phyloP scores from a whole-genome alignment of 768 basidiomycete species.

The Russula ochroleuca region DNA sequence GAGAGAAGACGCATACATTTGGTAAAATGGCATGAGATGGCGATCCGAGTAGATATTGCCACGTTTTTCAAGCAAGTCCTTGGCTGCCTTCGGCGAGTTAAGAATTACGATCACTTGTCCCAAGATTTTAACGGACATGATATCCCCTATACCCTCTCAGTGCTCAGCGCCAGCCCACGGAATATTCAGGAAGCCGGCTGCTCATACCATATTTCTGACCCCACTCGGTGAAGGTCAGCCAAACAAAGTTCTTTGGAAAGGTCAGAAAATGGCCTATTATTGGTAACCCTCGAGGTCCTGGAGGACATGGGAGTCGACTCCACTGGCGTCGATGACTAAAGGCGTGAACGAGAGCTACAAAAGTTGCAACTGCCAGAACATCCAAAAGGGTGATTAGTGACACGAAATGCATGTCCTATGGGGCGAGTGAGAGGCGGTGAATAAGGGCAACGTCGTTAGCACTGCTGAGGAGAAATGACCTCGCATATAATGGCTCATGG shows the following conservation, averaged over 20 bases:
- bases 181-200: too few species aligned
- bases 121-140: slow-evolving; percentile 46
- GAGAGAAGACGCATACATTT: slow-evolving; percentile 3
- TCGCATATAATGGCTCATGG: neutral
- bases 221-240: slow-evolving; percentile 15
- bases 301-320: slow-evolving; percentile 4
- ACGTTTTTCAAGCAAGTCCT: slow-evolving; percentile 46
- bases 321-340: neutral
- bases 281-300: slow-evolving; percentile 12
- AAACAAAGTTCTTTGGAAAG: slow-evolving; percentile 13
- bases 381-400: slow-evolving; percentile 3
- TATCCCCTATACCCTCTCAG: slow-evolving; percentile 24
- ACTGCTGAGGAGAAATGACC: neutral
- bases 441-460: neutral
- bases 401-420: neutral
- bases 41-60: slow-evolving; percentile 46
- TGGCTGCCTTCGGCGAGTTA: slow-evolving; percentile 41
- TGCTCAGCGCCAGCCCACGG: neutral
- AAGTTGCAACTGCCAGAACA: neutral
- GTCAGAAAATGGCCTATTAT: slow-evolving; percentile 10
- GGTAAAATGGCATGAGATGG: slow-evolving; percentile 17
- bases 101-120: slow-evolving; percentile 45
- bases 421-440: too few species aligned
- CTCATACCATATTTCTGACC: slow-evolving; percentile 11
- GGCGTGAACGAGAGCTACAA: neutral